These are phyloP conservation scores for Colletotrichum acutatum DNA, from an alignment of 2,329 filamentous ascomycete species.

Conservation along the genomic window DNA sequence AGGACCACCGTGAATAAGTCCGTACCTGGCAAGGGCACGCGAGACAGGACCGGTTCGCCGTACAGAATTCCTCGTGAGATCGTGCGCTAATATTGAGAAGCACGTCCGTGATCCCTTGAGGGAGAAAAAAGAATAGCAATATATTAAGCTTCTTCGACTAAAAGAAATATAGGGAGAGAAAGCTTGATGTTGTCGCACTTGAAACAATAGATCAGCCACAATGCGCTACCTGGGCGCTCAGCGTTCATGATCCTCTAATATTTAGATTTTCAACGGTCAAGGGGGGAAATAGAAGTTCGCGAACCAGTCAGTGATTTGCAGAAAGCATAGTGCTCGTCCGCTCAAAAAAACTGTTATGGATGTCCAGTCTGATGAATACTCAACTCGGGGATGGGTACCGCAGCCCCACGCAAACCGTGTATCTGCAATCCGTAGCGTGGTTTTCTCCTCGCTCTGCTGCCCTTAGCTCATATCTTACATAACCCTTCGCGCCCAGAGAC, in stretches of 20 bases:
- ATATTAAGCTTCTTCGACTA: conserved; percentile 13
- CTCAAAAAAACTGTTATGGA: too few relatives aligned
- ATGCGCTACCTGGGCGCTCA: neutral
- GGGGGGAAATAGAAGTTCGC: neutral
- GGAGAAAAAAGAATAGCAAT: neutral
- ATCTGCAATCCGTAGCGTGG: neutral
- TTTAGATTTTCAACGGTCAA: neutral
- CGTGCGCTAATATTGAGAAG: neutral
- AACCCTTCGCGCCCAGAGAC: neutral
- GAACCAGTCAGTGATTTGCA: neutral
- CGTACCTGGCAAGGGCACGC: neutral
- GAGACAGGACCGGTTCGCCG: neutral
- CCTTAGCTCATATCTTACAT: neutral
- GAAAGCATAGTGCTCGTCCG: too few relatives aligned
- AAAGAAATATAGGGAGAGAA: conserved; percentile 8
- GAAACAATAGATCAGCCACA: conserved; percentile 24
- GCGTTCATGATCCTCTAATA: neutral
- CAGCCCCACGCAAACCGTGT: neutral
- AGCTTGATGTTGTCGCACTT: conserved; percentile 9
- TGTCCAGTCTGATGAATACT: too few relatives aligned
- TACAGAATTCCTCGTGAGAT: neutral
- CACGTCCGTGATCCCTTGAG: too few relatives aligned
- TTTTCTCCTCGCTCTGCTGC: neutral
- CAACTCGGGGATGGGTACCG: neutral
- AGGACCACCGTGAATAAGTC: neutral